phyloP scores from a whole-genome alignment of 2,329 filamentous ascomycete species.

The Ustilaginoidea virens region DNA sequence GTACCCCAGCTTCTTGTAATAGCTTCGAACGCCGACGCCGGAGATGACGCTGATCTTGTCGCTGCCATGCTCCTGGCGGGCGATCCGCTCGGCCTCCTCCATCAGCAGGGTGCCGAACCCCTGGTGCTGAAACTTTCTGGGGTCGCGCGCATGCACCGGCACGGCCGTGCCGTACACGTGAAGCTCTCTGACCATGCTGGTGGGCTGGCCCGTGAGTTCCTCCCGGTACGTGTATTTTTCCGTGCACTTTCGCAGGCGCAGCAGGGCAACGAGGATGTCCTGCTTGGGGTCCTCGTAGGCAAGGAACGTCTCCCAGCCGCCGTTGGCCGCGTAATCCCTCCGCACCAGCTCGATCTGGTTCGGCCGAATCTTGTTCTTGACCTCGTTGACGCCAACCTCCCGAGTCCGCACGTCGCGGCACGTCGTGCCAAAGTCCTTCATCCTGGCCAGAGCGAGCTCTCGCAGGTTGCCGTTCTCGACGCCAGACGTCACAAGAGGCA shows the following conservation, averaged over 20 bases:
- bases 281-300: conserved; percentile 98
- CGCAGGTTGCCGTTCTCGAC: conserved; percentile 96
- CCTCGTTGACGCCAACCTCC: conserved; percentile 96
- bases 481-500: conserved; percentile 96
- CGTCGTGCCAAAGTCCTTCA: conserved; percentile 97
- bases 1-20: conserved; percentile 88
- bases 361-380: conserved; percentile 95
- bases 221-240: conserved; percentile 82
- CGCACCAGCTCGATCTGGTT: conserved; percentile 92
- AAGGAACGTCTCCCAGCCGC: conserved; percentile 95
- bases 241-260: conserved; percentile 81
- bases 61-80: conserved; percentile 84
- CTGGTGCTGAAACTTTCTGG: conserved; percentile 95
- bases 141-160: conserved; percentile 90
- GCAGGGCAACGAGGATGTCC: conserved; percentile 84
- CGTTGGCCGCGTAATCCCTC: conserved; percentile 87
- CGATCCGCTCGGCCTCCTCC: conserved; percentile 95
- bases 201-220: conserved; percentile 74
- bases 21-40: conserved; percentile 90
- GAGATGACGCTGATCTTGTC: conserved; percentile 93
- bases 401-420: conserved; percentile 93
- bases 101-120: conserved; percentile 92
- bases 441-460: conserved; percentile 83
- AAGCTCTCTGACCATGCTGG: conserved; percentile 81
- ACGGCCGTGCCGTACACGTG: conserved; percentile 96